Evolutionary conservation across 371 early-diverging fungal genomes (phyloP).

Genomic region (Umbelopsis sp.): DNA sequence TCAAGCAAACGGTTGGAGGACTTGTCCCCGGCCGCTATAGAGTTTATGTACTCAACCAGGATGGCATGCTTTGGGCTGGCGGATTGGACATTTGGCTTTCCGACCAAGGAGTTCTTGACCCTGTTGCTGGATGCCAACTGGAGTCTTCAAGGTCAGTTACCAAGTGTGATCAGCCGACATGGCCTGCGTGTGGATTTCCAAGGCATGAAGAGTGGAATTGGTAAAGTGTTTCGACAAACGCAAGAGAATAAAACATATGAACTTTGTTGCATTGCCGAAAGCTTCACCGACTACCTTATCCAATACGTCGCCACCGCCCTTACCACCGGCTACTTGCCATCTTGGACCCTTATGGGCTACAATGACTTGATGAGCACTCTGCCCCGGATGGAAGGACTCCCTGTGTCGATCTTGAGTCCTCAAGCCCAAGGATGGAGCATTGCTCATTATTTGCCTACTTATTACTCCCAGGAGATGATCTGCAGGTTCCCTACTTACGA

Average conservation of each 20-base stretch:
- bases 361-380: too few species aligned
- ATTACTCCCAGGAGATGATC: too few species aligned
- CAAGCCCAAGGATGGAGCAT: too few species aligned
- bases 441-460: too few species aligned
- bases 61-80: background rate
- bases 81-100: background rate
- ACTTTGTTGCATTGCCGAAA: background rate
- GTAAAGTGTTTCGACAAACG: background rate
- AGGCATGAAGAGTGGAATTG: background rate
- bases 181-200: background rate
- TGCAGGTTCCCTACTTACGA: too few species aligned
- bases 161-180: background rate
- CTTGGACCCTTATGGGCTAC: too few species aligned
- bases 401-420: too few species aligned
- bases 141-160: constrained; percentile 1
- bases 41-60: background rate
- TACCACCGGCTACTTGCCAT: too few species aligned
- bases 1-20: background rate
- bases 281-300: constrained; percentile 9
- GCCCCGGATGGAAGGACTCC: too few species aligned
- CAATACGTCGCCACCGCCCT: background rate
- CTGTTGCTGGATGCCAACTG: background rate
- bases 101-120: background rate
- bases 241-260: background rate
- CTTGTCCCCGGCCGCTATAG: background rate